Base-by-base conservation (phyloP, 208 protist species). In the Trypanosomatidae sp. region DNA sequence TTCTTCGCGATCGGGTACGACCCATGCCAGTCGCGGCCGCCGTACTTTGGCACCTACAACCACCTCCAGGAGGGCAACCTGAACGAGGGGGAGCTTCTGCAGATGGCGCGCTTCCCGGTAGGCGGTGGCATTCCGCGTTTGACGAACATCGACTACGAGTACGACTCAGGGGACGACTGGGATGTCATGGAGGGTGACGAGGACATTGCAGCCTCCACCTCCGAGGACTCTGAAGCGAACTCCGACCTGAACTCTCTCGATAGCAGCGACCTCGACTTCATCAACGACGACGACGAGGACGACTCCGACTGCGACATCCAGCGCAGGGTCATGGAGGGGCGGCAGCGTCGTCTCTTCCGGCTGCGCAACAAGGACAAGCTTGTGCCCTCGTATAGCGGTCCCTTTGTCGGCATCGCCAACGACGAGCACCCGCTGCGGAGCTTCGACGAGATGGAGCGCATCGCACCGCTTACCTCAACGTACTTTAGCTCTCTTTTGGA, bases 81-180 rank as follows among this genome's bases (percentile, higher is more conserved):
- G 8, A 91, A 90, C 62, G 67, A 69, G 17, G 72, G 73, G 36
- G 87, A 96, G 69, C 71, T 94, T 56, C 70, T 91, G 60, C 80
- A 79, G 41, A 82, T 92, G 64, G 82, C 66, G 0, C 85, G 85
- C 60, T 96, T 92, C 69, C 73, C 78, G 10, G 53, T 72, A 46
- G 81, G 82, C 10, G 28, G 64, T 2, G 79, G 82, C 30, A 92
- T 92, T 56, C 92, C 88, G 13, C 88, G 84, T 6, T 74, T 93
- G 74, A 87, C 88, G 19, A 91, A 80, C 58, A 71, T 95, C n/a
- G 90, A 97, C 59, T 97, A 95, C 71, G 88, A 94, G 3, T 96
- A 96, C 73, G 92, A 96, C 71, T 94, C 88, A 9, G 92, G 90
- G 6, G 92, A 96, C 72, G 92, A 96, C 73, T 95, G 91, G 89